A percentile compares a stretch with the other conserved stretches of the same genome.
phyloP scores from a whole-genome alignment of 352 stramenopile species.

The Pythium sp. region DNA sequence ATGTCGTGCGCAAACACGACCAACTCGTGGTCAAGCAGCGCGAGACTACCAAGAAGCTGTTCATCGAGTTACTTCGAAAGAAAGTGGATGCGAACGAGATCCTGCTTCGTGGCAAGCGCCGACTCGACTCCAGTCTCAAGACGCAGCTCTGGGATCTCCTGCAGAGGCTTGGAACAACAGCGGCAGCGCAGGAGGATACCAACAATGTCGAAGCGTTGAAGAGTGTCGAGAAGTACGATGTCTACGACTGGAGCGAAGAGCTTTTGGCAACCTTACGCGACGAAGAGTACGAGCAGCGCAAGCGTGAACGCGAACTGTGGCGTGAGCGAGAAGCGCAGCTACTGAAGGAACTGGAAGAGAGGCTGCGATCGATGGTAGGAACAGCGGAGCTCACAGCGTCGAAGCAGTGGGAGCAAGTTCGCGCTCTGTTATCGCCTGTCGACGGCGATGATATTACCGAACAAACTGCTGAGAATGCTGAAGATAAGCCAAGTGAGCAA shows the following conservation, averaged over 20 bases:
- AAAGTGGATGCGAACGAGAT: constrained; percentile 28
- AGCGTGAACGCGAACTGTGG: constrained; percentile 49
- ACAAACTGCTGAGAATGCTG: background rate
- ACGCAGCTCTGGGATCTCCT: constrained; percentile 39
- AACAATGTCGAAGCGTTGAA: constrained; percentile 24
- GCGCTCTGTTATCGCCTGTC: background rate
- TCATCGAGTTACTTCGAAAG: constrained; percentile 38
- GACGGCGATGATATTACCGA: background rate
- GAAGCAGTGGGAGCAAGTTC: constrained; percentile 5
- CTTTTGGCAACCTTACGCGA: constrained; percentile 41
- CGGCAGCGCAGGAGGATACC: background rate
- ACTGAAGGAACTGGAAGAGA: constrained; percentile 25
- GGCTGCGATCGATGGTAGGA: constrained; percentile 20
- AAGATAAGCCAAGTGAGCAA: background rate
- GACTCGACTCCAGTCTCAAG: constrained; percentile 49
- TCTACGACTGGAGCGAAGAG: constrained; percentile 67
- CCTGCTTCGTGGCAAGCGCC: constrained; percentile 25
- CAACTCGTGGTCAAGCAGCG: constrained; percentile 38
- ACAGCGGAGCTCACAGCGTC: constrained; percentile 13
- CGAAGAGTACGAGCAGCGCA: constrained; percentile 41
- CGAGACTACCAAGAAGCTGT: constrained; percentile 37
- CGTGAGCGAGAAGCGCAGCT: constrained; percentile 35
- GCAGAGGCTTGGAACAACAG: constrained; percentile 16
- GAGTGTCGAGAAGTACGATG: constrained; percentile 43
- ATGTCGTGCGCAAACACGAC: constrained; percentile 55